Percentiles rank a stretch among this genome's conserved stretches.
These are phyloP conservation scores for Cucumis sativus DNA, from an alignment of 306 rosid species.

Conservation along the genomic window DNA sequence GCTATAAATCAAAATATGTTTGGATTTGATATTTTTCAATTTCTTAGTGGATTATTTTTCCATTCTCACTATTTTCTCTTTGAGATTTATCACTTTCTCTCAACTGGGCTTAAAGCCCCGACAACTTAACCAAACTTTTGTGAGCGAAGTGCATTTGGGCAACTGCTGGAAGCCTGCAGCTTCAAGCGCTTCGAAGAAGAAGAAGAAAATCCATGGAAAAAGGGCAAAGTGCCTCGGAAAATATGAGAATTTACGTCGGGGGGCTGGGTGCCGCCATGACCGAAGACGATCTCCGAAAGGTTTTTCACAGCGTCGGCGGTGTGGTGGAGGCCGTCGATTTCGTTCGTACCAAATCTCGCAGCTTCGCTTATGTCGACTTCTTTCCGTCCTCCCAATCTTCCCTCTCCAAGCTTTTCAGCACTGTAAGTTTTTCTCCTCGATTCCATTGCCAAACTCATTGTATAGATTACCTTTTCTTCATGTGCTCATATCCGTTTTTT, in stretches of 20 bases:
- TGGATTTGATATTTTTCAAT: too few species aligned
- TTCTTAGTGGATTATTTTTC: too few species aligned
- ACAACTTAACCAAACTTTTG: background rate
- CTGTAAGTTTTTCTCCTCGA: conserved; percentile 14
- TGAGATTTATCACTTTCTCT: background rate
- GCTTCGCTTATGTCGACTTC: conserved; percentile 72
- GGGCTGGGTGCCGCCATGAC: conserved; percentile 54
- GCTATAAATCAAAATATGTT: too few species aligned
- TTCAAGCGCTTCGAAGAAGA: background rate
- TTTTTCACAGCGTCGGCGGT: conserved; percentile 48
- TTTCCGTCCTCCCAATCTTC: conserved; percentile 41
- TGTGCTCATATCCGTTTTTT: background rate
- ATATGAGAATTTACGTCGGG: conserved; percentile 51
- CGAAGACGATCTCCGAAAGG: conserved; percentile 33
- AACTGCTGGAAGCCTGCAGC: background rate
- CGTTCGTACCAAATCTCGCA: conserved; percentile 65
- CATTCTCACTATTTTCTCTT: too few species aligned
- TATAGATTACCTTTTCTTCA: background rate
- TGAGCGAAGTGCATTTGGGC: background rate
- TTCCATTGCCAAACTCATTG: background rate
- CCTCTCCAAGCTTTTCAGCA: conserved; percentile 63
- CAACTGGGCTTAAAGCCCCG: background rate
- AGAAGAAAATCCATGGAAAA: background rate
- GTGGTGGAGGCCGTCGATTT: conserved; percentile 36
- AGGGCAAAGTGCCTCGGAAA: background rate